phyloP scores from a whole-genome alignment of 1,284 basidiomycete genomes.

The Apiotrichum mycotoxinovorans region DNA sequence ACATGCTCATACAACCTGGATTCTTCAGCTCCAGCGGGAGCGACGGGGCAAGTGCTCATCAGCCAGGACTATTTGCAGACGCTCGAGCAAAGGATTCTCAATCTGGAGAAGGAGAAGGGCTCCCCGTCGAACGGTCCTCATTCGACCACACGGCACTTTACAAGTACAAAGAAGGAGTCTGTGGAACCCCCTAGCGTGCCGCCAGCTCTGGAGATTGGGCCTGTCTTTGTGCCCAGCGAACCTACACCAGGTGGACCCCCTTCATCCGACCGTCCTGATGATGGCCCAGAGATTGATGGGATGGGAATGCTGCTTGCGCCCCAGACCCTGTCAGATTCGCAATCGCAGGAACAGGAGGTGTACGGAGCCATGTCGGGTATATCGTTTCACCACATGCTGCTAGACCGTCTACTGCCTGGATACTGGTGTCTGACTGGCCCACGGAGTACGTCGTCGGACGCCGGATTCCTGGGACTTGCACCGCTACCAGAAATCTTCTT shows the following conservation, averaged over 20 bases:
- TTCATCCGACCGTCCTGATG: no score
- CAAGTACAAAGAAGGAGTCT: no score
- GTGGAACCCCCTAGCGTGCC: no score
- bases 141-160: no score
- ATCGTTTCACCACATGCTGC: slow-evolving; percentile 20
- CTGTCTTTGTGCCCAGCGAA: no score
- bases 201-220: no score
- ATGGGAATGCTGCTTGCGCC: slow-evolving; percentile 16
- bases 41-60: slow-evolving; percentile 7
- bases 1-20: slow-evolving; percentile 18
- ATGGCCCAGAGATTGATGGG: slow-evolving; percentile 9
- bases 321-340: background rate
- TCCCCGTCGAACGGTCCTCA: no score
- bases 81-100: no score
- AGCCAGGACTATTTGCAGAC: background rate
- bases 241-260: no score
- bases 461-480: slow-evolving; percentile 5
- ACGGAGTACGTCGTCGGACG: background rate
- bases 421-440: slow-evolving; percentile 1
- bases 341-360: slow-evolving; percentile 6
- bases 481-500: slow-evolving; percentile 3
- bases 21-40: slow-evolving; percentile 7
- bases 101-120: no score
- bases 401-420: slow-evolving; percentile 17
- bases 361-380: slow-evolving; percentile 22